phyloP scores from a whole-genome alignment of 495 filamentous ascomycete genomes.

The Hypoxylon trugodes region DNA sequence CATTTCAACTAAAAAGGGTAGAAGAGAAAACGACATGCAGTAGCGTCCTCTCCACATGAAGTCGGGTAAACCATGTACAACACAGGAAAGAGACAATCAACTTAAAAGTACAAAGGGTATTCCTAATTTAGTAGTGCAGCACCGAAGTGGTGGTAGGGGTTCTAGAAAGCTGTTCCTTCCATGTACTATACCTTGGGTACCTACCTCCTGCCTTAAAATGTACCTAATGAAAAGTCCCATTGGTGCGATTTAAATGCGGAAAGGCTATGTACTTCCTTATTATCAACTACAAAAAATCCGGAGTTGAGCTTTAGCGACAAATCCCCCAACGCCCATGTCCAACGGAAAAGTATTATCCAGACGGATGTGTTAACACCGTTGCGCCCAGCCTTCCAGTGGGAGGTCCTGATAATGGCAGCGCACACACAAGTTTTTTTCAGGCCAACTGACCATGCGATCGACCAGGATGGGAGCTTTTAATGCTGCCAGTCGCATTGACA shows the following conservation, averaged over 20 bases:
- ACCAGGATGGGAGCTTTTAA: slow-evolving; percentile 31
- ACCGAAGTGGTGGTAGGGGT: slow-evolving; percentile 1
- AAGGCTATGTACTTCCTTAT: too few species aligned
- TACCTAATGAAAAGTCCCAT: neutral
- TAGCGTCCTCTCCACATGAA: slow-evolving; percentile 20
- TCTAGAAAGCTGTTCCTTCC: slow-evolving; percentile 10
- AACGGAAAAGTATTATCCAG: slow-evolving; percentile 1
- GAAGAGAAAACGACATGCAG: slow-evolving; percentile 7
- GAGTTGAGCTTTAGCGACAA: too few species aligned
- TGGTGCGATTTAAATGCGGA: slow-evolving; percentile 8
- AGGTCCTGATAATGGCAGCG: slow-evolving; percentile 20
- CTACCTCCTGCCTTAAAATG: too few species aligned
- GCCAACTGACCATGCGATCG: slow-evolving; percentile 19
- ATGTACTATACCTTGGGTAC: neutral
- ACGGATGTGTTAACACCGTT: slow-evolving; percentile 20
- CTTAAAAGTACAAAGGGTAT: slow-evolving; percentile 4
- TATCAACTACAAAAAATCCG: too few species aligned
- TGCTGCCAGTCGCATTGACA: slow-evolving; percentile 31
- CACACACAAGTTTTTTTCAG: slow-evolving; percentile 15
- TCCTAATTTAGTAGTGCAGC: slow-evolving; percentile 14
- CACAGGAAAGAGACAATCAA: too few species aligned
- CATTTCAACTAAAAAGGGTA: slow-evolving; percentile 1
- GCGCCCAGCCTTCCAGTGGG: slow-evolving; percentile 10
- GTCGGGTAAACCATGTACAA: neutral
- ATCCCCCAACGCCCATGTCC: neutral